Base-by-base conservation (phyloP, 768 basidiomycete species). In the Naganishia onofrii region DNA sequence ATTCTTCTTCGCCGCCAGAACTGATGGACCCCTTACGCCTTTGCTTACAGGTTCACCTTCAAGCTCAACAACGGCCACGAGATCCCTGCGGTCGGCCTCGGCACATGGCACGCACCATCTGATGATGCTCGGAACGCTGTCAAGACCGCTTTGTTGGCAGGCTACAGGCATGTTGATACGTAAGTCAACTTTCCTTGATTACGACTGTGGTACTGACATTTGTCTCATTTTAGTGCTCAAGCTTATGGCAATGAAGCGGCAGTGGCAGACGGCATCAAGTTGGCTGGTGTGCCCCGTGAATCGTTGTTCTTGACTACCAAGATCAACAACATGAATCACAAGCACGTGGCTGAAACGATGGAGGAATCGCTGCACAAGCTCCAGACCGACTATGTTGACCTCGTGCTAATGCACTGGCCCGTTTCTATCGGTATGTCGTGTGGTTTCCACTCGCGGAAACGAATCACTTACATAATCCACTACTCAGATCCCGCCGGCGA, bases 251-350 rank as follows among this genome's bases (percentile, higher is more conserved):
- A 92, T 76, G 90, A 93, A 81, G 82, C 83, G 36, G 90, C 91
- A 80, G 92, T 94, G 55, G 92, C 91, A 19, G 76, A 87, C 67
- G 92, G 92, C 42, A 88, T 93, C 82, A 87, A 85, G 74, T 86
- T 84, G 21, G 89, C 88, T 34, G 91, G 90, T 17, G 86, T 93
- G 23, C 84, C 87, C 8, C 86, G 93, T 68, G 82, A 83, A 42
- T 83, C 87, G 67, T 85, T 94, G 81, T 93, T 93, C 85, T 81
- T 94, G 69, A 92, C 91, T 51, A 81, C 79, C 63, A 84, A 84
- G 74, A 63, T 79, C 36, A 60, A 72, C 67, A 72, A 72, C 67
- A 67, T 58, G 52, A 46, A 63, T 29, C 67, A 69, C 71, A 72
- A 72, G 71, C 51, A 60, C 55, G 70, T 70, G 44, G 52, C 64